Conservation (phyloP, 2,329 filamentous ascomycete genomes). For the Arthrinium puccinioides region DNA sequence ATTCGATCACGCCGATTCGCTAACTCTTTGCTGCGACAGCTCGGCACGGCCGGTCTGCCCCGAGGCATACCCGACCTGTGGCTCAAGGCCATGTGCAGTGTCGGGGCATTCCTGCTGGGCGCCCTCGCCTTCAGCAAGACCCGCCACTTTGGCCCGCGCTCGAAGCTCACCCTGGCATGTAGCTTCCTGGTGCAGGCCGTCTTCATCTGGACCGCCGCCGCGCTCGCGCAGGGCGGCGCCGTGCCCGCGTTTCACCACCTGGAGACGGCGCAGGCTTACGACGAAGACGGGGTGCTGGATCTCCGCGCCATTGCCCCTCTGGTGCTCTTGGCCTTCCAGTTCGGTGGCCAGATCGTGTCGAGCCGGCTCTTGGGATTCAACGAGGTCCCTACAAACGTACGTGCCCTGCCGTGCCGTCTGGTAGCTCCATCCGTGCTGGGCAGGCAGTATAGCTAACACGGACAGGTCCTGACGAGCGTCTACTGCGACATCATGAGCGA, state of each 20-base stretch:
- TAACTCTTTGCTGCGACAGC: no score
- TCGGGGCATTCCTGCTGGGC: slow-evolving; percentile 44
- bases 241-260: slow-evolving; percentile 33
- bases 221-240: slow-evolving; percentile 38
- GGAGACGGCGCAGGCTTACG: slow-evolving; percentile 9
- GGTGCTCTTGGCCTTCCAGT: slow-evolving; percentile 44
- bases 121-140: slow-evolving; percentile 37
- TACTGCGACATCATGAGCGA: slow-evolving; percentile 48
- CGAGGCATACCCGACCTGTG: slow-evolving; percentile 41
- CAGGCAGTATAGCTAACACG: no score
- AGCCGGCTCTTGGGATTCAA: slow-evolving; percentile 42
- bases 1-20: no score
- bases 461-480: slow-evolving; percentile 46
- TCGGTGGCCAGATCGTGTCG: slow-evolving; percentile 44
- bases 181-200: slow-evolving; percentile 46
- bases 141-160: slow-evolving; percentile 24
- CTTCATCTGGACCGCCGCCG: slow-evolving; percentile 44
- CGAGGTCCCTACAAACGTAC: slow-evolving; percentile 47
- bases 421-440: no score
- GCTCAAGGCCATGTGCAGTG: slow-evolving; percentile 46
- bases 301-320: slow-evolving; percentile 37
- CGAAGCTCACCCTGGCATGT: slow-evolving; percentile 33
- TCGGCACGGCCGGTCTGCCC: slow-evolving; percentile 47
- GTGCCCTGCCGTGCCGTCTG: no score
- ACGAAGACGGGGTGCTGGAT: slow-evolving; percentile 13